Evolutionary conservation across 148 eudicot species (phyloP), one percentile per base, ranked within the genome.

Genomic region (Camellia sinensis): DNA sequence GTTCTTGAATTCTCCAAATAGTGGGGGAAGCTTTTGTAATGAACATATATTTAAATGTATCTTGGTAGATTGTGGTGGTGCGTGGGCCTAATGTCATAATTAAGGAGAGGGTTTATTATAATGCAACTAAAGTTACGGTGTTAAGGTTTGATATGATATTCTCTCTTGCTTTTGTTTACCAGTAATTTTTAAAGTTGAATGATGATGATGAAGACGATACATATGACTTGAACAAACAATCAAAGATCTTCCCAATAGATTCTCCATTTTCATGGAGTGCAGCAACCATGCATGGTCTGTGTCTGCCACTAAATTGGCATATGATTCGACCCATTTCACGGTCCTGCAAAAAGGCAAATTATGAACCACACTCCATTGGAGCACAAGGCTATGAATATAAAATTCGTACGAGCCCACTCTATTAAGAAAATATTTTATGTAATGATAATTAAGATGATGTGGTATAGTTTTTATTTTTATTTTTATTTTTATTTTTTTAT

Each of bases 291-390:
- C 82, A 84, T 81, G 79, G 81, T 80, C 69, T 48, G 73, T 80
- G 86, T 84, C 87, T 78, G 84, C 87, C 84, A 82, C 71, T 70
- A n/a, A 85, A 81, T 70, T 43, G 74, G 75, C 82, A 75, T 79
- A 80, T 78, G 80, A 81, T 59, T 67, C 59, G 69, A 44, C 75
- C n/a, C 68, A 13, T 56, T 81, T 60, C 59, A 4, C 56, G 46
- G 29, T 81, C 80, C 76, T 67, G 64, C 79, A 60, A 65, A 54
- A 54, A 7, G 59, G 11, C 3, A 2, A 54, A 7, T 54, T 8
- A 54, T 54, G 12, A 54, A 54, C 12, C 12, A 54, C 3, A 54
- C 5, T 7, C 5, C 52, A 48, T 48, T 48, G 52, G 52, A 48
- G 7, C 6, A 48, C 7, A 7, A 48, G 6, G 52, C 37, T 48